These are phyloP conservation scores for Teratosphaeria viscida DNA, from an alignment of 2,329 filamentous ascomycete genomes.

Conservation along the genomic window DNA sequence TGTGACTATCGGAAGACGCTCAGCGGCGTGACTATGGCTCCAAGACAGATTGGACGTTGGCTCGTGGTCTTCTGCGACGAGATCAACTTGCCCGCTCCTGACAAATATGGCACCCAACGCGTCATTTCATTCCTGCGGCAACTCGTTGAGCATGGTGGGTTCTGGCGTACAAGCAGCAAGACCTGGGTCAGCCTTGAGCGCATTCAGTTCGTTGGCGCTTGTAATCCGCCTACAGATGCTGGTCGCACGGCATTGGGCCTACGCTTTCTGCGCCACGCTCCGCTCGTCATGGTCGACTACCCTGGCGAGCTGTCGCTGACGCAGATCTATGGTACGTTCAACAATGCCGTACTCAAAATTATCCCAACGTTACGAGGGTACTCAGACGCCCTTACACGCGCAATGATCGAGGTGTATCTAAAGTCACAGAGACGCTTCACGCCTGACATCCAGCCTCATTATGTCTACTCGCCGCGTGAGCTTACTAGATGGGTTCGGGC, in stretches of 20 bases:
- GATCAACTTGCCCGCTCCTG: slow-evolving; percentile 95
- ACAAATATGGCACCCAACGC: slow-evolving; percentile 94
- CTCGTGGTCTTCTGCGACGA: slow-evolving; percentile 98
- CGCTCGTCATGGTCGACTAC: slow-evolving; percentile 99
- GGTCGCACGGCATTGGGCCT: slow-evolving; percentile 90
- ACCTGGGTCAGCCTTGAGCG: slow-evolving; percentile 95
- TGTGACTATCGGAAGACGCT: slow-evolving; percentile 99
- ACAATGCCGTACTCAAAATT: slow-evolving; percentile 90
- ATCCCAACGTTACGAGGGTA: slow-evolving; percentile 92
- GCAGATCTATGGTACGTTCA: slow-evolving; percentile 99
- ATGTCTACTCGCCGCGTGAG: slow-evolving; percentile 98
- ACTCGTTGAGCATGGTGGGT: slow-evolving; percentile 96
- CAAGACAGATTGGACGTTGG: slow-evolving; percentile 94
- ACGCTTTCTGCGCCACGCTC: slow-evolving; percentile 88
- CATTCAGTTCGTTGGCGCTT: slow-evolving; percentile 97
- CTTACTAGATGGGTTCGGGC: slow-evolving; percentile 95
- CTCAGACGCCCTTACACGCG: slow-evolving; percentile 82
- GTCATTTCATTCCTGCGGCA: slow-evolving; percentile 96
- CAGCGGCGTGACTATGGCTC: slow-evolving; percentile 89
- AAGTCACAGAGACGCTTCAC: slow-evolving; percentile 94
- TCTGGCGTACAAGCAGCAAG: slow-evolving; percentile 96
- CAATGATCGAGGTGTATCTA: slow-evolving; percentile 94
- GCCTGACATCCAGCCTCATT: slow-evolving; percentile 92
- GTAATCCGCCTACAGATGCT: slow-evolving; percentile 94
- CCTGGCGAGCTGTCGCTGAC: slow-evolving; percentile 87